Base-by-base conservation (phyloP, 768 basidiomycete genomes). In the Pulveroboletus sp. region DNA sequence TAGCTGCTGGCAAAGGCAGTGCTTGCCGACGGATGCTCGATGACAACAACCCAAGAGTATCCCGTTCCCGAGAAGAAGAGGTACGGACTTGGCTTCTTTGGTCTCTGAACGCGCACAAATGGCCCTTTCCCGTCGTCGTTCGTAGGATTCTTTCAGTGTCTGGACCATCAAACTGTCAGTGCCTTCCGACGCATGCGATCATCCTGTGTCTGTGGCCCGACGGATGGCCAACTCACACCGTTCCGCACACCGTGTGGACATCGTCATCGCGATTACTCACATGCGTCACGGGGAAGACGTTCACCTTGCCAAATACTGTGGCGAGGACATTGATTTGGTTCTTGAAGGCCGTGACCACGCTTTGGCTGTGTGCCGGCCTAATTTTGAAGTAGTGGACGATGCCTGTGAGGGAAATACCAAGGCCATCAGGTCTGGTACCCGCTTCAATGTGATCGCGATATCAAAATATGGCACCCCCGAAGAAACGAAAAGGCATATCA, bases 1-100 rank as follows among this genome's bases (percentile, higher is more conserved):
- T 51, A 51, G 49, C 28, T 60, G 10, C 47, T 48, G 11, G 49
- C 35, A 10, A 57, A 57, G 17, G 45, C 47, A 9, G 55, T 49
- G n/a, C 53, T 50, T 8, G 28, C 41, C 2, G 43, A 42, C 9
- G 42, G 52, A 37, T 32, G 38, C 24, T 33, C 36, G 32, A 39
- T 52, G 37, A 49, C 50, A 3, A 39, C 32, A 2, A 36, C 50
- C 45, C 46, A 52, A 47, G 55, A 49, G 6, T 30, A 52, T n/a
- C 40, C 43, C 30, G 43, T 49, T 4, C 41, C 54, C 17, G 47
- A 55, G 21, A 37, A 44, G 36, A 51, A 52, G 18, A 38, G 41
- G 18, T 40, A 51, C 44, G 10, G 14, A 33, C 51, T 49, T 18
- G 40, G 47, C 30, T 49, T 54, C 39, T 28, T 49, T 26, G 46